Evolutionary conservation across 768 basidiomycete species (phyloP).

Genomic region (Coprinellus micaceus): DNA sequence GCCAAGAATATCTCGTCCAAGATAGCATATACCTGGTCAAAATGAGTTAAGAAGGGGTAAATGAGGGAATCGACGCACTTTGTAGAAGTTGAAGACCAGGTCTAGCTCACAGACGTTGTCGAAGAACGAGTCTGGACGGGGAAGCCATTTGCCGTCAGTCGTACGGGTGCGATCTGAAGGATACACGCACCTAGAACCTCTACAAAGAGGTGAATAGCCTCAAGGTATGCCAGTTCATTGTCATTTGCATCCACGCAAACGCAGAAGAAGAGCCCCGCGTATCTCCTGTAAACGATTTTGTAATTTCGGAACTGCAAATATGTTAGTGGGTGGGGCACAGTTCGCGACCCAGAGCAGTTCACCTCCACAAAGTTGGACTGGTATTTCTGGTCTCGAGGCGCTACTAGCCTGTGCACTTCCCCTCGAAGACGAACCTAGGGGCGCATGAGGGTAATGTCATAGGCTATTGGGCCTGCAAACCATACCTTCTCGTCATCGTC

Average conservation of each 20-base stretch:
- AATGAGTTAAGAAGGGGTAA: background rate
- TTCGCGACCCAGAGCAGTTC: slow-evolving; percentile 19
- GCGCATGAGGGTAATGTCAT: slow-evolving; percentile 4
- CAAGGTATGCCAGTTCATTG: slow-evolving; percentile 95
- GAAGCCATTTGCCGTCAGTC: background rate
- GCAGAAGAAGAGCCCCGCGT: slow-evolving; percentile 97
- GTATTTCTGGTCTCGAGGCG: slow-evolving; percentile 96
- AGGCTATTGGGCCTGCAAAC: no score
- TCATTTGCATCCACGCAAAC: slow-evolving; percentile 97
- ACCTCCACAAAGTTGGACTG: slow-evolving; percentile 99
- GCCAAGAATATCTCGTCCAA: slow-evolving; percentile 98
- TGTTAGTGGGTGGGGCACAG: slow-evolving; percentile 8
- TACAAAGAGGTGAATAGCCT: slow-evolving; percentile 97
- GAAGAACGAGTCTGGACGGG: slow-evolving; percentile 82
- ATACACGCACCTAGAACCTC: slow-evolving; percentile 81
- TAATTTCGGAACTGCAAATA: slow-evolving; percentile 84
- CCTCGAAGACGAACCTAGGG: slow-evolving; percentile 94
- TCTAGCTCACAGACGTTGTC: slow-evolving; percentile 98
- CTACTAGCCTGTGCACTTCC: slow-evolving; percentile 94
- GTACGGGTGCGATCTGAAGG: background rate
- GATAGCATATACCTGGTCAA: slow-evolving; percentile 86
- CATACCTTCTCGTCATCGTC: slow-evolving; percentile 97
- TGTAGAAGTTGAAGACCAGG: slow-evolving; percentile 98
- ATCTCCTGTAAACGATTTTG: slow-evolving; percentile 95
- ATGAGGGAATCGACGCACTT: slow-evolving; percentile 43